phyloP scores from a whole-genome alignment of 257 asterid genomes.

The Solanum raphanifolium region DNA sequence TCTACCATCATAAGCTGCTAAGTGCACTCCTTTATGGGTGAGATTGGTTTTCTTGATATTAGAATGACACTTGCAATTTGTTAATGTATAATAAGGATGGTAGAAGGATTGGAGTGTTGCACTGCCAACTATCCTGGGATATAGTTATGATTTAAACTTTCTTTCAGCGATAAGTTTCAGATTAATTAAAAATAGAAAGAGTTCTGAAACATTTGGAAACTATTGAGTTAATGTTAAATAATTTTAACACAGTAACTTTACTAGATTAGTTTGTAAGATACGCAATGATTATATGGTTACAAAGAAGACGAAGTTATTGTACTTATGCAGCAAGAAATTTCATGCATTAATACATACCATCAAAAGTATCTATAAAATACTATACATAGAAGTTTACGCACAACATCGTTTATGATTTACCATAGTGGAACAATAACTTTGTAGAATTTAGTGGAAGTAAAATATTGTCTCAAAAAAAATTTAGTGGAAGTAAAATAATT shows the following conservation, averaged over 20 bases:
- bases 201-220: background rate
- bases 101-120: background rate
- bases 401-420: background rate
- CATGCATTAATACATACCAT: background rate
- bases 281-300: background rate
- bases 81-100: background rate
- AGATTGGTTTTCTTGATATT: background rate
- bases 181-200: background rate
- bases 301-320: background rate
- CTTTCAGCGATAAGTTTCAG: background rate
- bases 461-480: no score
- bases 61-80: background rate
- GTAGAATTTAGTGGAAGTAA: background rate
- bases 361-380: background rate
- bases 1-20: background rate
- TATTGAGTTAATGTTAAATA: background rate
- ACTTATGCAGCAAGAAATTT: background rate
- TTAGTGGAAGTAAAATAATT: background rate
- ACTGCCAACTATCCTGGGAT: background rate
- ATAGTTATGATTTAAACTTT: background rate
- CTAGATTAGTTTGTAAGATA: background rate
- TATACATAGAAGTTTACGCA: background rate
- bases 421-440: background rate
- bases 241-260: background rate
- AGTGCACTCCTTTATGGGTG: background rate